Evolutionary conservation across 2,329 filamentous ascomycete species (phyloP).

Genomic region (Alternaria arbusti): DNA sequence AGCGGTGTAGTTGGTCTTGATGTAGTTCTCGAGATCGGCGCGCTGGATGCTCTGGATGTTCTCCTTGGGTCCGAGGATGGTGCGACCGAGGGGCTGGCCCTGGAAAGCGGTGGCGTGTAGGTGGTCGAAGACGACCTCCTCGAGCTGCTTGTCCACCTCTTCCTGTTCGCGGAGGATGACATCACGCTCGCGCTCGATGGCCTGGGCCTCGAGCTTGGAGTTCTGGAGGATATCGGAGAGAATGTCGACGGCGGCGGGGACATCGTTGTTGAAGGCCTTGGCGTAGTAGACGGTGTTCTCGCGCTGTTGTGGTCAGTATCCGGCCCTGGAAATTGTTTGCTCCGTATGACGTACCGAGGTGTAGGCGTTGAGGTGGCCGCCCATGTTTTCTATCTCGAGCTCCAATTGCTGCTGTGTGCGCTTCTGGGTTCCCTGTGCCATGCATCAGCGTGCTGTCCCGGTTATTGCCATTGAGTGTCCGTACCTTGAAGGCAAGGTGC

Average conservation of each 20-base stretch:
- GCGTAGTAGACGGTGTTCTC: constrained; percentile 99
- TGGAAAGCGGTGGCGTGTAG: constrained; percentile 98
- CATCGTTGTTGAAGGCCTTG: constrained; percentile 98
- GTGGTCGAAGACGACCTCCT: constrained; percentile 99
- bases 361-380: constrained; percentile 98
- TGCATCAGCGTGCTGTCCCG: constrained; percentile 32
- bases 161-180: constrained; percentile 98
- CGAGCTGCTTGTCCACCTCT: constrained; percentile 99
- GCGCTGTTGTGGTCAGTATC: constrained; percentile 64
- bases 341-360: constrained; percentile 76
- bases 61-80: constrained; percentile 95
- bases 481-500: constrained; percentile 99
- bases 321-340: neutral
- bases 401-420: constrained; percentile 96
- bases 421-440: constrained; percentile 80
- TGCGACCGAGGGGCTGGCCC: constrained; percentile 93
- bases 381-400: constrained; percentile 99
- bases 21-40: constrained; percentile 90
- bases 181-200: constrained; percentile 97
- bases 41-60: constrained; percentile 97
- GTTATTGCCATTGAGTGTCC: constrained; percentile 7
- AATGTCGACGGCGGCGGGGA: constrained; percentile 95
- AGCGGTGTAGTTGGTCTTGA: constrained; percentile 99
- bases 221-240: constrained; percentile 99
- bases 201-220: constrained; percentile 92